Percentiles rank a stretch among this genome's conserved stretches.
These are phyloP conservation scores for Epichloe uncinata DNA, from an alignment of 2,329 filamentous ascomycete genomes.

Conservation along the genomic window DNA sequence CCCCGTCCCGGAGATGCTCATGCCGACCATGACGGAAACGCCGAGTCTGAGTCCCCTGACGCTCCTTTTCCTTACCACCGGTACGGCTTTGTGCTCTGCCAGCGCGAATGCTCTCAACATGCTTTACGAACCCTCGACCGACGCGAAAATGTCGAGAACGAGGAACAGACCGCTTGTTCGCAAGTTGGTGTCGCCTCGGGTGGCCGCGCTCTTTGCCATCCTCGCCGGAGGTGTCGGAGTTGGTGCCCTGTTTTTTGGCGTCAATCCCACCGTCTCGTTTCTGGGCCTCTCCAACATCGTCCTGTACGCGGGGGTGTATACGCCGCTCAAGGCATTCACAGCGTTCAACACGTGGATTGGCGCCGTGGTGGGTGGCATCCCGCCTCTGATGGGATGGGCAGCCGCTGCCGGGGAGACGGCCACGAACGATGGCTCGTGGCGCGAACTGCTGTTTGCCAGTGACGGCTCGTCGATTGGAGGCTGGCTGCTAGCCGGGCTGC, in stretches of 20 bases:
- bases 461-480: conserved; percentile 58
- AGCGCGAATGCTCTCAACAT: conserved; percentile 94
- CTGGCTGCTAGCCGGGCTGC: conserved; percentile 71
- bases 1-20: conserved; percentile 76
- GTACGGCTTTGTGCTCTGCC: conserved; percentile 79
- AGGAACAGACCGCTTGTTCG: conserved; percentile 81
- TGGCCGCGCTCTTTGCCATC: conserved; percentile 69
- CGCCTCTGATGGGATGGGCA: conserved; percentile 95
- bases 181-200: conserved; percentile 56
- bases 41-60: conserved; percentile 85
- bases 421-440: conserved; percentile 60
- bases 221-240: conserved; percentile 56
- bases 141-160: conserved; percentile 89
- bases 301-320: conserved; percentile 86
- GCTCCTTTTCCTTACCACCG: conserved; percentile 78
- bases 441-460: conserved; percentile 57
- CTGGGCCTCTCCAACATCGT: conserved; percentile 75
- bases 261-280: conserved; percentile 84
- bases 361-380: conserved; percentile 82
- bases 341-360: conserved; percentile 92
- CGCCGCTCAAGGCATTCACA: conserved; percentile 76
- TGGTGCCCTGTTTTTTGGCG: conserved; percentile 70
- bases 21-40: conserved; percentile 48
- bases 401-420: conserved; percentile 84
- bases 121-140: conserved; percentile 83